These are phyloP conservation scores for Hyparrhenia diplandra DNA, from an alignment of 176 grass and related monocot genomes.

Conservation along the genomic window DNA sequence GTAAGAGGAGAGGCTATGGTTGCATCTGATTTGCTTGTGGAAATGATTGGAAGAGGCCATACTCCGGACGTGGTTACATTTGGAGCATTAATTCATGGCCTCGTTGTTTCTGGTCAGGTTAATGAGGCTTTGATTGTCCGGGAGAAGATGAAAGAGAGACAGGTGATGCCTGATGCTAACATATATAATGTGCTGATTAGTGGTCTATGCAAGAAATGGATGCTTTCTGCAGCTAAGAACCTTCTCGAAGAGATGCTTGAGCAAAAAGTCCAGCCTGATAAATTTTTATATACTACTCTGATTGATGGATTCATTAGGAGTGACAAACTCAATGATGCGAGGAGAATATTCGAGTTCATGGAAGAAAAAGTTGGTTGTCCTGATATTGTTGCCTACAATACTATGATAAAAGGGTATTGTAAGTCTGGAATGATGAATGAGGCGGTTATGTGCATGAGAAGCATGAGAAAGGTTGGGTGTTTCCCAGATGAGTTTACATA, in stretches of 20 bases:
- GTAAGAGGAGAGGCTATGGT: constrained; percentile 34
- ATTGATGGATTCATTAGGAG: constrained; percentile 84
- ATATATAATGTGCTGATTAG: constrained; percentile 82
- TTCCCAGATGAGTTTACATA: constrained; percentile 78
- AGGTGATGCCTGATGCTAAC: constrained; percentile 55
- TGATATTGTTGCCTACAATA: constrained; percentile 64
- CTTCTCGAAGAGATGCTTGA: constrained; percentile 76
- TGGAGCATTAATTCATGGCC: constrained; percentile 67
- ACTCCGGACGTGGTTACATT: constrained; percentile 66
- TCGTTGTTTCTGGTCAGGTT: constrained; percentile 54
- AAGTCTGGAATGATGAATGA: constrained; percentile 74
- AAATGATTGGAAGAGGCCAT: constrained; percentile 62
- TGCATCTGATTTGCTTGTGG: constrained; percentile 58
- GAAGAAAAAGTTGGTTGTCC: constrained; percentile 37
- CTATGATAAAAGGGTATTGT: constrained; percentile 88
- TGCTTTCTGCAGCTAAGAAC: constrained; percentile 74
- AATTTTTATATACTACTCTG: constrained; percentile 81
- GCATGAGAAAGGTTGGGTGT: constrained; percentile 49
- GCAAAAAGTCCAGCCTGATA: constrained; percentile 68
- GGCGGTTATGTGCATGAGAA: constrained; percentile 49
- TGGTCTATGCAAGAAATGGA: constrained; percentile 75
- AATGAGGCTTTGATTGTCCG: constrained; percentile 49
- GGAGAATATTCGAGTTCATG: constrained; percentile 72
- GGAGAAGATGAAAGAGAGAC: constrained; percentile 67
- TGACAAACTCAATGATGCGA: constrained; percentile 59